phyloP scores from a whole-genome alignment of 2,329 filamentous ascomycete genomes.

The Amphichorda felina region DNA sequence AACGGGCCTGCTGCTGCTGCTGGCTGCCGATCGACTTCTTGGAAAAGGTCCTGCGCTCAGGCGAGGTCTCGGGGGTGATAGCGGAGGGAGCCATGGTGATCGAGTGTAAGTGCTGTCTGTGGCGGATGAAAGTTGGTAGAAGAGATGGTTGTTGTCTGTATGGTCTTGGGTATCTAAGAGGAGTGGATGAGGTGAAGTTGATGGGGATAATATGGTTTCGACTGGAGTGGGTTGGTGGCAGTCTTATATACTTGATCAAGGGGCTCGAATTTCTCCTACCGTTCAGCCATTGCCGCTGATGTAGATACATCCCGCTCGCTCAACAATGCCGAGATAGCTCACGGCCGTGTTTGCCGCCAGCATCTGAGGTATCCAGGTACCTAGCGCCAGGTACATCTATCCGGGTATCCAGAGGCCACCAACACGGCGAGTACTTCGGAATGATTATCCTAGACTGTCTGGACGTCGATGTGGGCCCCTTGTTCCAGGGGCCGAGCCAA shows the following conservation, averaged over 20 bases:
- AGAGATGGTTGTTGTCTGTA: not conserved
- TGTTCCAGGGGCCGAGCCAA: too few species aligned
- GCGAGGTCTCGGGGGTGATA: slow-evolving; percentile 19
- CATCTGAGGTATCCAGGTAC: too few species aligned
- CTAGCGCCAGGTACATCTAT: too few species aligned
- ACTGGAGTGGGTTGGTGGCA: not conserved
- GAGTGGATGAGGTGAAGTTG: not conserved
- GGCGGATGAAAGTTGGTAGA: slow-evolving; percentile 1
- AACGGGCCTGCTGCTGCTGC: slow-evolving; percentile 8
- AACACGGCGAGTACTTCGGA: too few species aligned
- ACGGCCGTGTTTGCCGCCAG: too few species aligned
- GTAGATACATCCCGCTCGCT: too few species aligned
- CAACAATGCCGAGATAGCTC: too few species aligned
- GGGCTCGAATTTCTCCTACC: too few species aligned
- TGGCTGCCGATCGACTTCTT: slow-evolving; percentile 10
- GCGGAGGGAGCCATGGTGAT: slow-evolving; percentile 22
- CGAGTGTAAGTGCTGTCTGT: slow-evolving; percentile 2
- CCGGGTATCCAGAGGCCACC: too few species aligned
- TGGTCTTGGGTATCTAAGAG: not conserved
- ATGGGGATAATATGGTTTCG: not conserved
- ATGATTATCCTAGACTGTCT: too few species aligned
- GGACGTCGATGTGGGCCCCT: too few species aligned
- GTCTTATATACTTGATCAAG: not conserved
- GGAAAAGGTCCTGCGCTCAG: slow-evolving; percentile 15
- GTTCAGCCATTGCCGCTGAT: too few species aligned